Evolutionary conservation across 2,329 filamentous ascomycete species (phyloP).

Genomic region (Proliferodiscus dingleyae): DNA sequence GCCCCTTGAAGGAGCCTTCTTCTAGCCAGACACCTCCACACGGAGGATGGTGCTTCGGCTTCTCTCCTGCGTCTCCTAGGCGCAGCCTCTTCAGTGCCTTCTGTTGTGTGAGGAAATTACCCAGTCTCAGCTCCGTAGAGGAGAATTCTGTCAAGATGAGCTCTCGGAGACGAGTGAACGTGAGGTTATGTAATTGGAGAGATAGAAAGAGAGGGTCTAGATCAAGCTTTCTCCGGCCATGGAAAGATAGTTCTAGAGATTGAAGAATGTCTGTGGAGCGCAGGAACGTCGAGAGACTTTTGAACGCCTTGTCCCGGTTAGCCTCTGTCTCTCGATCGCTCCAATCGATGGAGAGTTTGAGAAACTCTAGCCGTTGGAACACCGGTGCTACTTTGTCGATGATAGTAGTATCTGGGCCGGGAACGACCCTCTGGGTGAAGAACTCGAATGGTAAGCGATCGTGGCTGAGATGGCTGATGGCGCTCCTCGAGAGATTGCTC

Average conservation of each 20-base stretch:
- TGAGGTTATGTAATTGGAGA: slow-evolving; percentile 28
- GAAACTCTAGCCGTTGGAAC: slow-evolving; percentile 15
- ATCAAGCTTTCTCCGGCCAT: slow-evolving; percentile 16
- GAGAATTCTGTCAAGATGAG: slow-evolving; percentile 41
- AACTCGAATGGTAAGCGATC: slow-evolving; percentile 29
- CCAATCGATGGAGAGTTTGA: slow-evolving; percentile 21
- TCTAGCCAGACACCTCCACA: slow-evolving; percentile 42
- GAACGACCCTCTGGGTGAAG: slow-evolving; percentile 19
- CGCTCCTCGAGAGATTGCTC: slow-evolving; percentile 4
- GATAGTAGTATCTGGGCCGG: not conserved
- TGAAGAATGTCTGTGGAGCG: slow-evolving; percentile 13
- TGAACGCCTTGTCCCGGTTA: slow-evolving; percentile 12
- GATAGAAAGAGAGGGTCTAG: slow-evolving; percentile 14
- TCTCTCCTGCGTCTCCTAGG: slow-evolving; percentile 41
- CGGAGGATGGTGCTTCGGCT: slow-evolving; percentile 35
- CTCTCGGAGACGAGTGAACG: slow-evolving; percentile 36
- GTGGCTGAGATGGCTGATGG: slow-evolving; percentile 19
- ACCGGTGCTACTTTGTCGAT: slow-evolving; percentile 13
- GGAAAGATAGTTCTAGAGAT: slow-evolving; percentile 16
- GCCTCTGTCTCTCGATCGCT: slow-evolving; percentile 18
- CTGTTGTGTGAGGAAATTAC: slow-evolving; percentile 39
- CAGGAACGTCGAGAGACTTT: slow-evolving; percentile 17
- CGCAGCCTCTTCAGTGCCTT: slow-evolving; percentile 38
- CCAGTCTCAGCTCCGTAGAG: slow-evolving; percentile 41
- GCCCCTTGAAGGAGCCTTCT: slow-evolving; percentile 39